phyloP scores from a whole-genome alignment of 768 basidiomycete species.

The Amanita molliuscula region DNA sequence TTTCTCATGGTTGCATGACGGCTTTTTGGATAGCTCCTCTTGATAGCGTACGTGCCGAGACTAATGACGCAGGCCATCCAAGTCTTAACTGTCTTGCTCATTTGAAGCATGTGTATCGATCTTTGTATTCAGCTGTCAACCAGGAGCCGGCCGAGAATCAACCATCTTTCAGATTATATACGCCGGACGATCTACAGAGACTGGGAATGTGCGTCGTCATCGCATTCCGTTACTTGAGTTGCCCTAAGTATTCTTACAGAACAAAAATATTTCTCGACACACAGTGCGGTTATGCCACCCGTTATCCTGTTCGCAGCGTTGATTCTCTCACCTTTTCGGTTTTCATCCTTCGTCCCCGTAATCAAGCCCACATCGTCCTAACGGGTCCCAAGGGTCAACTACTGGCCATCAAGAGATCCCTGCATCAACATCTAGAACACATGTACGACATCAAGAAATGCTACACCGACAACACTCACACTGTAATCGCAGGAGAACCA shows the following conservation, averaged over 20 bases:
- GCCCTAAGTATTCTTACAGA: neutral
- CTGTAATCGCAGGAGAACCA: too few relatives aligned
- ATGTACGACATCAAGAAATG: neutral
- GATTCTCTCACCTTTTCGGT: neutral
- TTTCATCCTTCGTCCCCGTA: neutral
- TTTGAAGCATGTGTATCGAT: neutral
- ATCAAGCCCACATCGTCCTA: neutral
- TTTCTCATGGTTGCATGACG: constrained; percentile 4
- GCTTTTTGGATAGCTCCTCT: constrained; percentile 2
- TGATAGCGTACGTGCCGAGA: neutral
- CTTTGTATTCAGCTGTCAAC: neutral
- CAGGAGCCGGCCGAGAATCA: neutral
- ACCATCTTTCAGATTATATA: neutral
- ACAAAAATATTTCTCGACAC: neutral
- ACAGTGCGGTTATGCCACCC: neutral
- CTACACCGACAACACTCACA: too few relatives aligned
- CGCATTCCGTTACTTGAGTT: neutral
- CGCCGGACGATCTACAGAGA: neutral
- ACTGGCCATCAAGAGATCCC: neutral
- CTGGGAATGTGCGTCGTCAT: neutral
- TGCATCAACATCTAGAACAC: neutral
- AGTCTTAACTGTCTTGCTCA: neutral
- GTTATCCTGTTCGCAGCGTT: neutral
- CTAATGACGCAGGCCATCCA: neutral
- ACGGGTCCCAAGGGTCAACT: neutral